Evolutionary conservation across 2,329 filamentous ascomycete genomes (phyloP), one percentile per base, ranked within the genome.

Genomic region (Verticillium nubilum): DNA sequence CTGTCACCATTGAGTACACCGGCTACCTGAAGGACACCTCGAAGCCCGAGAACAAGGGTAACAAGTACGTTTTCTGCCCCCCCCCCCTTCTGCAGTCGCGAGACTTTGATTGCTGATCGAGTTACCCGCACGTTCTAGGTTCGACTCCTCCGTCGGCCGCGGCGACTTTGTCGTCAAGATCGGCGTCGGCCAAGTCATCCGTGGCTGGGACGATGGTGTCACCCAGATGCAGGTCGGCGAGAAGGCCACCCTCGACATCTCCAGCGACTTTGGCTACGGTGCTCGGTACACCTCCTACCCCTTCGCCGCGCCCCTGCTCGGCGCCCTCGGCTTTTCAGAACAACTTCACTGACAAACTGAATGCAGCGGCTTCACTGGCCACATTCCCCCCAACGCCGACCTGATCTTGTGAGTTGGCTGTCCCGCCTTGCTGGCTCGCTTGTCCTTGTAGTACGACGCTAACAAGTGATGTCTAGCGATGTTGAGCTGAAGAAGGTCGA

Each of bases 141-240:
- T 99, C 78, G 95, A 98, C 78, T 90, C 87, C 62, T 97, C 94
- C 19, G 81, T 88, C 64, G 87, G 86, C 62, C 86, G 91, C 59
- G 88, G 87, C 56, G 86, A 92, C 73, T 93, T 98, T 71, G 78
- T 85, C 62, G 89, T 86, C 64, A 72, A 76, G 60, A 98, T 99
- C 74, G 95, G 95, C 58, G 80, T 89, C 65, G 92, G 92, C 58
- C 82, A 85, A 70, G 90, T 98, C 70, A 97, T 99, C 78, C 86
- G 84, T 92, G 90, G 86, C 67, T 96, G 86, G 92, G 92, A 92
- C 70, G 87, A 97, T 77, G 93, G 89, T 66, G 92, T 98, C 58
- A 78, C 80, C 56, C 80, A 86, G 71, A 97, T 99, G 94, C 88
- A 88, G 72, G 80, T 96, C 61, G 93, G 94, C 73, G 94, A 98